Base-by-base conservation (phyloP, 805 yeast genomes). In the Suhomyces sp. region DNA sequence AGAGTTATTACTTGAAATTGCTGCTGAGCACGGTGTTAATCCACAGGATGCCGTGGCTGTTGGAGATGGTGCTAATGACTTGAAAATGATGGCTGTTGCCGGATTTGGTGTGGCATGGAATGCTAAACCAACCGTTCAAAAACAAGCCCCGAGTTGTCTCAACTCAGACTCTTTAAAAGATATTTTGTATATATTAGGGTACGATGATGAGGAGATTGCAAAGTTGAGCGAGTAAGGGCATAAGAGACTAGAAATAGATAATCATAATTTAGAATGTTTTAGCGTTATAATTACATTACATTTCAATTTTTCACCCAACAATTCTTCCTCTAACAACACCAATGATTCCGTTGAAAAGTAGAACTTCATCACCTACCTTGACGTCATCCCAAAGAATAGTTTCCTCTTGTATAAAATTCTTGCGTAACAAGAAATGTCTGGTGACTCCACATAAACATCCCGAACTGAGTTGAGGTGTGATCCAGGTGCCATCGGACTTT, bases 41-140 rank as follows among this genome's bases (percentile, higher is more conserved):
- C 62, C 77, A 8, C 56, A 56, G 27, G 54, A 69, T 4, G 81
- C 82, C 1, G 81, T 85, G 29, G 96, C 96, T 31, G 84, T 91
- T 24, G 98, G 98, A 23, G 98, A 93, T 56, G 99, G 99, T 24
- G 96, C 98, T 16, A 93, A 93, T 53, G 99, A 93, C 63, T 67
- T 93, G 53, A 75, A 76, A 28, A 95, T 95, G 88, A 93, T 93
- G 98, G 74, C 68, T 2, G 77, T 63, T 10, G 96, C 96, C 2
- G 98, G 98, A 0, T 84, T 79, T 56, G 98, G 98, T 14, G 71
- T 93, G 35, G 98, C 98, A 0, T 93, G 96, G 95, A 85, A 88
- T 56, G 99, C 98, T 14, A 93, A 93, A 58, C 97, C 98, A 15
- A 80, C 73, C 44, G 98, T 93, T 2, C 97, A 88, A 58, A 56